Percentiles rank a stretch among this genome's conserved stretches.
Evolutionary conservation across 768 basidiomycete genomes (phyloP).

Genomic region (Auricularia heimuer): DNA sequence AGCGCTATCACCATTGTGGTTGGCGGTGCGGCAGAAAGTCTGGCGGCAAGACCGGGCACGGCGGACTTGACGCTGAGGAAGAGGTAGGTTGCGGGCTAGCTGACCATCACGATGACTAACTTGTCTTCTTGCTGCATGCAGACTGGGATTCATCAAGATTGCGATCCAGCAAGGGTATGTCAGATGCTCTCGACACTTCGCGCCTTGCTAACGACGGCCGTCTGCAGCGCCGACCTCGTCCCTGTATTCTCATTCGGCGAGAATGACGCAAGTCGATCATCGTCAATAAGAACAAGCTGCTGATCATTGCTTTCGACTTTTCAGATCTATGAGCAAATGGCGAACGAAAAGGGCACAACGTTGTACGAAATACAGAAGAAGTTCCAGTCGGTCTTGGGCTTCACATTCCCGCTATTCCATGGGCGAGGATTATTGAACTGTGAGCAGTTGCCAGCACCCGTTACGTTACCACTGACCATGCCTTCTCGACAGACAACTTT

Average conservation of each 20-base stretch:
- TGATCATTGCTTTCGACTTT: neutral
- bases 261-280: constrained; percentile 65
- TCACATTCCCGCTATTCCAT: constrained; percentile 95
- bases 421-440: constrained; percentile 93
- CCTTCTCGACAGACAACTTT: constrained; percentile 59
- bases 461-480: neutral
- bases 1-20: constrained; percentile 88
- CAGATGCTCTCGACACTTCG: too few relatives aligned
- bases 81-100: constrained; percentile 34
- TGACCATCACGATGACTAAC: neutral
- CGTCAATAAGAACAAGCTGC: neutral
- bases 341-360: constrained; percentile 86
- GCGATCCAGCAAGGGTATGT: constrained; percentile 80
- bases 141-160: constrained; percentile 91
- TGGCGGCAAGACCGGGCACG: constrained; percentile 94
- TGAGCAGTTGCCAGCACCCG: constrained; percentile 26
- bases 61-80: constrained; percentile 76
- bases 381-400: constrained; percentile 89
- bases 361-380: constrained; percentile 79
- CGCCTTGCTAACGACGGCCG: neutral
- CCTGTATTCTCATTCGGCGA: constrained; percentile 99
- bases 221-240: constrained; percentile 76
- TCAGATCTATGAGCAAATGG: constrained; percentile 97
- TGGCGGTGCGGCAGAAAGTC: constrained; percentile 90
- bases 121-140: constrained; percentile 15